Evolutionary conservation across 257 asterid genomes (phyloP).

Genomic region (Scutellaria galericulata): DNA sequence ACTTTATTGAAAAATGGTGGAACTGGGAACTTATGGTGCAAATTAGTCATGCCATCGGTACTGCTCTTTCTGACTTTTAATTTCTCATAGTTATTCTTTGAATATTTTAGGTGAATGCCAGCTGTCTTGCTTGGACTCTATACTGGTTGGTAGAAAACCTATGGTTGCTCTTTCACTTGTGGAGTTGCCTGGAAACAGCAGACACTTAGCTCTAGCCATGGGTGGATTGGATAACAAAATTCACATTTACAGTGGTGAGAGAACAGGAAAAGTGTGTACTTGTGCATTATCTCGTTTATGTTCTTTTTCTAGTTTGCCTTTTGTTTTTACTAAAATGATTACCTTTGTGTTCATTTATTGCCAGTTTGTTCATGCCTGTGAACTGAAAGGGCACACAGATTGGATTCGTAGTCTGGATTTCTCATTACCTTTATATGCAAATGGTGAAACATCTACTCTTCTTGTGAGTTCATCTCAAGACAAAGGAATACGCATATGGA

Average conservation of each 20-base stretch:
- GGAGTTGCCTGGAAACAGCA: constrained; percentile 69
- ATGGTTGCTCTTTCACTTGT: constrained; percentile 90
- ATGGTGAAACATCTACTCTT: constrained; percentile 56
- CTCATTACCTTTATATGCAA: constrained; percentile 65
- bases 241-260: constrained; percentile 79
- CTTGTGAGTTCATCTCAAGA: constrained; percentile 98
- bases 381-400: constrained; percentile 89
- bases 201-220: constrained; percentile 70
- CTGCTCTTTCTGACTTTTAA: constrained; percentile 22
- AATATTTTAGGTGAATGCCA: constrained; percentile 69
- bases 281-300: constrained; percentile 31
- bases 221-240: constrained; percentile 96
- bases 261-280: constrained; percentile 80
- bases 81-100: constrained; percentile 32
- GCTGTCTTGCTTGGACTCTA: constrained; percentile 68
- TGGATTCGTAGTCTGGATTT: constrained; percentile 97
- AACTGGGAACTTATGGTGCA: background rate
- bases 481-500: constrained; percentile 98
- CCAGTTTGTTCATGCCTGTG: constrained; percentile 86
- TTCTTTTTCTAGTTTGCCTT: constrained; percentile 11
- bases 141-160: constrained; percentile 65
- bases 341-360: constrained; percentile 29
- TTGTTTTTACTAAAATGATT: constrained; percentile 33
- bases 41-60: constrained; percentile 9
- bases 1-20: background rate